Evolutionary conservation across 108 stramenopile species (phyloP), one percentile per base, ranked within the genome.

Genomic region (Nitzschia palea): DNA sequence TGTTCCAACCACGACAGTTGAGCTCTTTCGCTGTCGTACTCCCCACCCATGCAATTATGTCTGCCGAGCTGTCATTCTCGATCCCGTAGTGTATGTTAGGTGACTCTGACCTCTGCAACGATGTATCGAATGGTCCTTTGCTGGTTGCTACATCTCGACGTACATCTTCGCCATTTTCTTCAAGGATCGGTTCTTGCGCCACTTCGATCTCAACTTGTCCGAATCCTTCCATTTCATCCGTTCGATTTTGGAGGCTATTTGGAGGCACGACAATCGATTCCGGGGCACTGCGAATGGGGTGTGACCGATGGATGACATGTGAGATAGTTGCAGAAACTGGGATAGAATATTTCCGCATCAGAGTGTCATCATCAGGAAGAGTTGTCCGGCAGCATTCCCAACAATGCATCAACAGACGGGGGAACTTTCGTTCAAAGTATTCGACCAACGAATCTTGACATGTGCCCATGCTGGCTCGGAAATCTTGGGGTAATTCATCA

Each of bases 371-470:
- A 22, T 44, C 40, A 0, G 37, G 29, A 18, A 90, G 58, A 45
- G 73, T 56, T 9, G 66, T 43, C n/a, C 81, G 43, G 55, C 92
- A 86, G 55, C 87, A 70, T 26, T 62, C 59, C 66, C 76, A 89
- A 81, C 97, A 98, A 67, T 96, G 96, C 85, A 96, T 93, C 44
- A 97, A 42, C 27, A 98, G 73, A 9, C 78, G 63, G 26, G 97
- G 97, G 70, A 96, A 97, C 22, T 63, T 67, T 51, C 29, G 52
- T 61, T 88, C 81, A 23, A 97, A 89, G 71, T 98, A 95, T n/a
- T 53, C 50, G 27, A 78, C 72, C 29, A 93, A 72, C 9, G 78
- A 86, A 74, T 86, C 81, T 54, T 84, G 83, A 28, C 66, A 79
- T 23, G 76, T 67, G 17, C 76, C 79, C 52, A 86, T 78, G 6